phyloP scores from a whole-genome alignment of 2,329 filamentous ascomycete species.

The Metarhizium album region DNA sequence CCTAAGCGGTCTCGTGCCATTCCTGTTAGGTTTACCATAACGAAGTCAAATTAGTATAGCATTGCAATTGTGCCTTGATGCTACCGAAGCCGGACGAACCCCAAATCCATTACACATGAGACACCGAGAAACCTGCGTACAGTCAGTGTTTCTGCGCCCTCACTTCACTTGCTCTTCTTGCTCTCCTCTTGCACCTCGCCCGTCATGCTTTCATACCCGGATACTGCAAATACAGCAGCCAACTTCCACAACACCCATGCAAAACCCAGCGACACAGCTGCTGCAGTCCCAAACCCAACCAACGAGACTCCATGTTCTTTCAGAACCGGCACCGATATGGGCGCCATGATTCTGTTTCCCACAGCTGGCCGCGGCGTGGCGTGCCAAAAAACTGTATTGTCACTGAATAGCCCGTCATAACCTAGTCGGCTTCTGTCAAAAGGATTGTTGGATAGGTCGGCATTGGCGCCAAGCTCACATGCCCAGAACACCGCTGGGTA shows the following conservation, averaged over 20 bases:
- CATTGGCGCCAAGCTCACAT: constrained; percentile 55
- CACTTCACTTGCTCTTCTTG: constrained; percentile 3
- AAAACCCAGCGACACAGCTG: constrained; percentile 52
- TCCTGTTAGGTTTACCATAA: too few species aligned
- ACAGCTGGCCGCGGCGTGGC: constrained; percentile 38
- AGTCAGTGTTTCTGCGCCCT: not conserved
- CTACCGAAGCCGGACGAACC: not conserved
- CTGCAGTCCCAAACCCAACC: constrained; percentile 45
- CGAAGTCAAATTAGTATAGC: too few species aligned
- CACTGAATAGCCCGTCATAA: constrained; percentile 71
- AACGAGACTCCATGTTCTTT: constrained; percentile 38
- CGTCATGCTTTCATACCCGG: not conserved
- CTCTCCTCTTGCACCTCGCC: not conserved
- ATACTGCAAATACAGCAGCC: constrained; percentile 7
- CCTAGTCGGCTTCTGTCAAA: constrained; percentile 81
- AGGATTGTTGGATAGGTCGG: constrained; percentile 64
- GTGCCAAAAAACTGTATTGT: constrained; percentile 76
- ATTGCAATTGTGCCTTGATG: not conserved
- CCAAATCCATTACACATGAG: not conserved
- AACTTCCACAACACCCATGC: constrained; percentile 59
- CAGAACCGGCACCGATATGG: constrained; percentile 55
- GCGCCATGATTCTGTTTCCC: constrained; percentile 36
- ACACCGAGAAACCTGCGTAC: not conserved
- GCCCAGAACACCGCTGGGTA: constrained; percentile 89
- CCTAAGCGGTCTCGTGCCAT: too few species aligned